Evolutionary conservation across 169 alveolate genomes (phyloP).

Genomic region (Amoebophrya sp.): DNA sequence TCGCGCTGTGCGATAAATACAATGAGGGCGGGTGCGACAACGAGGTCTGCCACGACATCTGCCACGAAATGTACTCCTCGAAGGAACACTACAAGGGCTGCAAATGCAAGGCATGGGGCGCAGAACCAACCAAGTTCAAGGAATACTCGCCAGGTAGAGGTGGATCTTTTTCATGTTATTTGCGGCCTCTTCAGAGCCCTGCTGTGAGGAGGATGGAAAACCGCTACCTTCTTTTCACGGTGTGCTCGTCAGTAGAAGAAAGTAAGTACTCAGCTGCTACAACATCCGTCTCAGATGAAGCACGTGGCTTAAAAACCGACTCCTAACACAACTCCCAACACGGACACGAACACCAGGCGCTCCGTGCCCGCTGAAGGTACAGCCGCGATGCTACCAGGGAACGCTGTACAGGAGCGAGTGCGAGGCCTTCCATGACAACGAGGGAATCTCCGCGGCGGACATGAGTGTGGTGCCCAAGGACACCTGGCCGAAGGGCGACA

Average conservation of each 20-base stretch:
- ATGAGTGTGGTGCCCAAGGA: neutral
- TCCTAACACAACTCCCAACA: neutral
- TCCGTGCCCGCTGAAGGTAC: neutral
- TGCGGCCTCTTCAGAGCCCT: no score
- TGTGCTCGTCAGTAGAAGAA: no score
- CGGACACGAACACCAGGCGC: neutral
- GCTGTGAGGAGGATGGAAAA: no score
- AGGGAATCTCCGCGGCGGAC: neutral
- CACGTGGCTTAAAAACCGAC: neutral
- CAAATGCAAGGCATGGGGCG: neutral
- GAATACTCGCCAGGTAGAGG: neutral
- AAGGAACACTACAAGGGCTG: neutral
- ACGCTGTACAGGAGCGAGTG: neutral
- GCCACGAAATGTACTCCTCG: neutral
- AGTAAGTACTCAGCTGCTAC: no score
- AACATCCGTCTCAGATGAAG: no score
- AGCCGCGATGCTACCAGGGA: neutral
- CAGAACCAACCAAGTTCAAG: neutral
- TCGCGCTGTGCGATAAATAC: neutral
- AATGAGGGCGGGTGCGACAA: neutral
- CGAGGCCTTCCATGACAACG: neutral
- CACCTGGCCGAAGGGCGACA: neutral
- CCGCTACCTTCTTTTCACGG: no score
- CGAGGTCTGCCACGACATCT: neutral
- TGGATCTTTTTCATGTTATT: no score